Percentiles rank a stretch among this genome's conserved stretches.
Evolutionary conservation across 2,329 filamentous ascomycete genomes (phyloP).

Genomic region (Pyrenochaeta sp.): DNA sequence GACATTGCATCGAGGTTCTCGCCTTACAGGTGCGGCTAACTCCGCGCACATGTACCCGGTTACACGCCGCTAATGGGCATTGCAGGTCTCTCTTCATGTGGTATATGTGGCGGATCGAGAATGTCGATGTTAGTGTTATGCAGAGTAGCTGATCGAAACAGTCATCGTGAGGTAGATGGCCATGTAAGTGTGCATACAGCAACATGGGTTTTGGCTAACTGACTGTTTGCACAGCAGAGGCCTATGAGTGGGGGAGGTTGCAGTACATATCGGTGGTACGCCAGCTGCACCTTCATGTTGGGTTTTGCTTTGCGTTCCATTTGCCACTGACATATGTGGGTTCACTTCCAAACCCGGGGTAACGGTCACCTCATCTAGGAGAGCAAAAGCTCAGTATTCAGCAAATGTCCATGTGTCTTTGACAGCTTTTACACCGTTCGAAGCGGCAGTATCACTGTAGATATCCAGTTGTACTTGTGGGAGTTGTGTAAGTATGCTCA

Average conservation of each 20-base stretch:
- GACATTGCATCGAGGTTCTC: conserved; percentile 80
- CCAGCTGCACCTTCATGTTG: too few relatives aligned
- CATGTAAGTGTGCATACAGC: neutral
- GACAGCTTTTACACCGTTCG: too few relatives aligned
- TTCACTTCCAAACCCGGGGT: too few relatives aligned
- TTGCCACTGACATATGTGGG: too few relatives aligned
- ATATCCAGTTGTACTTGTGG: too few relatives aligned
- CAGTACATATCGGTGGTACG: neutral
- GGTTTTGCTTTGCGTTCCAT: too few relatives aligned
- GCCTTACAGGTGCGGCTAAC: conserved; percentile 72
- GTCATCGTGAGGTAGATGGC: neutral
- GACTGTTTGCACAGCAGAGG: neutral
- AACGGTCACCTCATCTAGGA: too few relatives aligned
- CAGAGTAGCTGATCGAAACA: conserved; percentile 21
- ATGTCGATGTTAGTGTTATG: conserved; percentile 73
- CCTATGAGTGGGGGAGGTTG: neutral
- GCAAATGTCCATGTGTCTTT: too few relatives aligned
- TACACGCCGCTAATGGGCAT: conserved; percentile 4
- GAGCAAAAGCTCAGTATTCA: too few relatives aligned
- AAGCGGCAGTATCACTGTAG: too few relatives aligned
- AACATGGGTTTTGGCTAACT: neutral
- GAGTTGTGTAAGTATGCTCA: too few relatives aligned
- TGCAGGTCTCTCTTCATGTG: conserved; percentile 90
- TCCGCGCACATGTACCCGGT: conserved; percentile 11
- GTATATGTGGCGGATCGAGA: conserved; percentile 93